Base-by-base conservation (phyloP, 169 alveolate species). In the Plasmodium knowlesi region DNA sequence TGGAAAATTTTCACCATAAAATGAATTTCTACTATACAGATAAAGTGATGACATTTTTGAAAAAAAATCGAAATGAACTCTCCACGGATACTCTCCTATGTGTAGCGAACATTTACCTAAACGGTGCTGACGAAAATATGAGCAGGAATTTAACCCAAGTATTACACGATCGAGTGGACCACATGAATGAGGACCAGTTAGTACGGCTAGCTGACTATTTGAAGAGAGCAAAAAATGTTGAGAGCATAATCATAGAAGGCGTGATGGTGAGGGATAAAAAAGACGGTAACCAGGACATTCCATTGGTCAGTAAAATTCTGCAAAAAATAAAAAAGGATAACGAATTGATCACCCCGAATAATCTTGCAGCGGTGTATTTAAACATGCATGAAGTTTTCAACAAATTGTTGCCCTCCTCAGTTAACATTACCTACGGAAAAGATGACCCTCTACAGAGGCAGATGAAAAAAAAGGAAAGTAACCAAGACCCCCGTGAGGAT, bases 1-100 rank as follows among this genome's bases (percentile, higher is more conserved):
- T 89, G 8, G 83, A 89, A 41, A 89, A 89, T 70, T 79, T 61
- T 80, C 94, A 89, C 71, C 39, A 79, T 5, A 80, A 80, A 28
- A 89, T 89, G 94, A 61, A 80, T 22, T 89, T 89, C 57, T 89
- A 79, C 82, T 89, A 89, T 53, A 19, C 81, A n/a, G 32, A 41
- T 41, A 79, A 80, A 28, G 54, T 89, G 14, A 50, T 70, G n/a
- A 78, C 81, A 32, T 39, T 70, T 79, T 16, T 89, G 73, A 71
- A 89, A 50, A 80, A 41, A 79, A 81, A 79, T 80, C 37, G 41
- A 81, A 81, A 79, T n/a, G 22, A 89, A 10, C 72, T 89, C 30
- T 67, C 94, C 14, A 43, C 72, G 25, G 90, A 89, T n/a, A 16
- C 67, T 6, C 50, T 89, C 39, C 43, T 89, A 89, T 70, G 82